Base-by-base conservation (phyloP, 257 asterid species). In the Solanum sparsipilum region DNA sequence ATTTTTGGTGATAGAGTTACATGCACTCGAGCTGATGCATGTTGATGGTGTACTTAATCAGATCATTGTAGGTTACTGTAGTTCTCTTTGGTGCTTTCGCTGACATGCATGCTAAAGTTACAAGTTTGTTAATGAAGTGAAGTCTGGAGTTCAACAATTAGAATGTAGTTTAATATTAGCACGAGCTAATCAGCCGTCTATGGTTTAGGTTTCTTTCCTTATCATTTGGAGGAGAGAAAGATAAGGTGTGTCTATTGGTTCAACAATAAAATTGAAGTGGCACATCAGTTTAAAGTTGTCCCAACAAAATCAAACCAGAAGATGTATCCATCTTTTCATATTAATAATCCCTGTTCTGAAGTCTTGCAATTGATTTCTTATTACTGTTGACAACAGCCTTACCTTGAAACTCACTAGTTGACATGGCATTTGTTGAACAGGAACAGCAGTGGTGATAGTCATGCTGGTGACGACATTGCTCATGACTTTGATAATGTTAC, bases 401-500 rank as follows among this genome's bases (percentile, higher is more conserved):
- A 44, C 36, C 67, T 44, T 44, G 85, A 46, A 27, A 44, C 85
- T 81, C 67, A 81, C 85, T 48, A 44, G 36, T 41, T 41, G 84
- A 78, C 65, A 44, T 78, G 65, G 65, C 8, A 81, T 81, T 81
- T 81, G 41, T 48, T 81, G 41, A 48, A 89, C 96, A 97, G 99
- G 99, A 85, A 96, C 99, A 1, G 99, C 99, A 2, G 99, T 97
- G 2, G 99, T 96, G 88, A 84, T 96, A 15, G 99, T 97, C 88
- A 97, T 97, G 99, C 95, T 97, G 35, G 99, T 90, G 39, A 97
- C 99, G 23, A 97, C 99, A 34, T 93, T 97, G 85, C 98, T 97
- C 86, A 97, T 97, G 99, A 94, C 93, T 3, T 92, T 96, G 36
- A 95, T 97, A 86, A 97, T 97, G 99, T 70, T 97, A 21, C 92